Evolutionary conservation across 2,329 filamentous ascomycete genomes (phyloP).

Genomic region (Hypoxylon sp.): DNA sequence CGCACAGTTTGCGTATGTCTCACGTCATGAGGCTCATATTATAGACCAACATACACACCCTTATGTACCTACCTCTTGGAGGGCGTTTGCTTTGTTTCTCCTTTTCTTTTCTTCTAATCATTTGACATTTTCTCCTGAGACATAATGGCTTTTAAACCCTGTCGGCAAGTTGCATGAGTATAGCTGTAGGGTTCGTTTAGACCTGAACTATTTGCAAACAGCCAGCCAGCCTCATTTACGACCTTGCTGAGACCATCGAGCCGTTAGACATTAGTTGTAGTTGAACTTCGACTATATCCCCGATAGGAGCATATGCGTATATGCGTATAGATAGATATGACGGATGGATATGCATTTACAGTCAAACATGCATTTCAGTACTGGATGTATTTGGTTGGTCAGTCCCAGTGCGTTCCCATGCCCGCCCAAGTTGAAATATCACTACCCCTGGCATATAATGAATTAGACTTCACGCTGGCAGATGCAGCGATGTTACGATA

Average conservation of each 20-base stretch:
- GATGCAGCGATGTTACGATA: constrained; percentile 42
- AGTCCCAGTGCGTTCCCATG: constrained; percentile 19
- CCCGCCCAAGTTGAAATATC: constrained; percentile 24
- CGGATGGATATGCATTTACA: constrained; percentile 16
- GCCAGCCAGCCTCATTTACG: constrained; percentile 25
- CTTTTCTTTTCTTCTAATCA: constrained; percentile 12
- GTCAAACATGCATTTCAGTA: constrained; percentile 3
- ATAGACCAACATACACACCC: constrained; percentile 1
- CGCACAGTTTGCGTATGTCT: constrained; percentile 17
- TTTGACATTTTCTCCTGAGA: constrained; percentile 11
- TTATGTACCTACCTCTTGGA: background rate
- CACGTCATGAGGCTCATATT: constrained; percentile 41
- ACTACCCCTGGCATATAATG: constrained; percentile 32
- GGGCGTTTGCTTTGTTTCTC: constrained; percentile 14
- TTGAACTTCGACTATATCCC: background rate
- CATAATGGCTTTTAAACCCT: constrained; percentile 8
- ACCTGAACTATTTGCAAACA: constrained; percentile 9
- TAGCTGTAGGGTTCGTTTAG: background rate
- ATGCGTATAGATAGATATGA: constrained; percentile 28
- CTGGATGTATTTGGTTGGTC: constrained; percentile 25
- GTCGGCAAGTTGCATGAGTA: constrained; percentile 6
- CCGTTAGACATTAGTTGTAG: constrained; percentile 2
- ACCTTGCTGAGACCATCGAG: constrained; percentile 10
- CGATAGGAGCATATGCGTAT: constrained; percentile 28
- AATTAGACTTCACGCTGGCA: constrained; percentile 32